Percentiles rank a stretch among this genome's conserved stretches.
Evolutionary conservation across 345 rosid genomes (phyloP).

Genomic region (Syzygium aromaticum): DNA sequence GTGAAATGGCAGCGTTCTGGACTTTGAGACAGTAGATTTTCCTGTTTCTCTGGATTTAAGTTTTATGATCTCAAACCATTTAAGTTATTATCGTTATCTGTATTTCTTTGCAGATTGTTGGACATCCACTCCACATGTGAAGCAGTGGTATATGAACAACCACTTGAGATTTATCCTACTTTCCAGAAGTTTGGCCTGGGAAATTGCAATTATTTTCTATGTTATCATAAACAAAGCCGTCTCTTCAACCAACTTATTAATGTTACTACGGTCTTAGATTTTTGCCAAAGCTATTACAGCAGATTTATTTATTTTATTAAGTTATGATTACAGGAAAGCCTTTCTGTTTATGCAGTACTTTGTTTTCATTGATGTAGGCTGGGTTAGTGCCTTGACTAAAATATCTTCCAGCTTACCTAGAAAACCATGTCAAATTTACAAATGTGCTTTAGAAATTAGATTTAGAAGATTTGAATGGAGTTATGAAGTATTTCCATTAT

Average conservation of each 20-base stretch:
- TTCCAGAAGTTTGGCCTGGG: neutral
- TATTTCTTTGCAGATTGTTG: conserved; percentile 62
- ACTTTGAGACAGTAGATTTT: neutral
- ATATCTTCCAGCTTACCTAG: neutral
- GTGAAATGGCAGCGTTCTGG: neutral
- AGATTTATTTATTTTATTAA: neutral
- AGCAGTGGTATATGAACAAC: conserved; percentile 49
- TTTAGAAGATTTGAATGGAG: neutral
- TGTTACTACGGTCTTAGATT: neutral
- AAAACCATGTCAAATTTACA: neutral
- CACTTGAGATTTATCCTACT: neutral
- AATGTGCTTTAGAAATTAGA: neutral
- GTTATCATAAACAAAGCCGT: neutral
- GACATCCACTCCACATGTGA: conserved; percentile 63
- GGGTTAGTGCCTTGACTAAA: neutral
- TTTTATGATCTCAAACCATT: neutral
- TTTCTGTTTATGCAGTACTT: neutral
- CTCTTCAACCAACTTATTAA: neutral
- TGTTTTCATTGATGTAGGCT: neutral
- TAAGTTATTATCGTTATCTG: neutral
- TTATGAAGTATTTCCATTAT: neutral
- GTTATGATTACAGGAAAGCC: neutral
- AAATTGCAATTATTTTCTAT: neutral
- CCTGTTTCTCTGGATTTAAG: neutral
- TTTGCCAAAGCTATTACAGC: neutral